A percentile compares a stretch with the other conserved stretches of the same genome.
Conservation (phyloP, 2,329 filamentous ascomycete species). For the Alternaria longipes region DNA sequence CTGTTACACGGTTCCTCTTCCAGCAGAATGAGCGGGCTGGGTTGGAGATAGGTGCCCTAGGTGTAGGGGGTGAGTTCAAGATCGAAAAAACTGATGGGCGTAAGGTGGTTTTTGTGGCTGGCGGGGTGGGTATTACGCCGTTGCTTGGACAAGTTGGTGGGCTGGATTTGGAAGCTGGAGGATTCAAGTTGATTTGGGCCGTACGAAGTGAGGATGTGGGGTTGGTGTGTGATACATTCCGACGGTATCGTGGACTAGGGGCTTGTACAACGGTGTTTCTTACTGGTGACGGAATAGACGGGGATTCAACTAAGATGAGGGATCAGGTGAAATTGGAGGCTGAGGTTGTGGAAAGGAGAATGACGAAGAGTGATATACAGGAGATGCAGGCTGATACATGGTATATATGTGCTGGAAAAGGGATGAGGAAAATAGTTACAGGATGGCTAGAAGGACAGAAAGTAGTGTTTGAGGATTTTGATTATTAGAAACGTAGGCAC, state of each 20-base stretch:
- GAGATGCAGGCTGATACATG: conserved; percentile 55
- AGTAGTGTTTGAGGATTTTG: conserved; percentile 63
- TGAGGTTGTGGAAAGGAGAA: conserved; percentile 55
- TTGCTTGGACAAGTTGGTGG: conserved; percentile 71
- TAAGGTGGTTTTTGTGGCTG: conserved; percentile 72
- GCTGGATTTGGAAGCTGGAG: conserved; percentile 14
- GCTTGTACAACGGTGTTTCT: conserved; percentile 69
- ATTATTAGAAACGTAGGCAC: conserved; percentile 35
- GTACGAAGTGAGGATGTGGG: conserved; percentile 68
- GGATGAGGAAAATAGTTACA: conserved; percentile 60
- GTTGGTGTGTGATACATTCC: conserved; percentile 69
- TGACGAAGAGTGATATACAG: conserved; percentile 57
- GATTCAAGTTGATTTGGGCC: conserved; percentile 73
- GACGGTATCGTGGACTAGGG: conserved; percentile 62
- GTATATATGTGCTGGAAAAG: conserved; percentile 67
- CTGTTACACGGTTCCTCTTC: conserved; percentile 73
- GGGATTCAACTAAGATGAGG: conserved; percentile 37
- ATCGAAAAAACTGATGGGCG: conserved; percentile 48
- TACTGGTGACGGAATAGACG: conserved; percentile 57
- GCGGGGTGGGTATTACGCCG: conserved; percentile 85
- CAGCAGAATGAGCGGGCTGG: conserved; percentile 61
- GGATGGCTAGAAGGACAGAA: conserved; percentile 59
- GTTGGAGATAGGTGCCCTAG: conserved; percentile 73
- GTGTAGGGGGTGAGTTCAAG: conserved; percentile 74
- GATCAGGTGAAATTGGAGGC: conserved; percentile 47